A percentile compares a stretch with the other conserved stretches of the same genome.
phyloP scores from a whole-genome alignment of 2,329 filamentous ascomycete species.

The Aspergillus sergii region DNA sequence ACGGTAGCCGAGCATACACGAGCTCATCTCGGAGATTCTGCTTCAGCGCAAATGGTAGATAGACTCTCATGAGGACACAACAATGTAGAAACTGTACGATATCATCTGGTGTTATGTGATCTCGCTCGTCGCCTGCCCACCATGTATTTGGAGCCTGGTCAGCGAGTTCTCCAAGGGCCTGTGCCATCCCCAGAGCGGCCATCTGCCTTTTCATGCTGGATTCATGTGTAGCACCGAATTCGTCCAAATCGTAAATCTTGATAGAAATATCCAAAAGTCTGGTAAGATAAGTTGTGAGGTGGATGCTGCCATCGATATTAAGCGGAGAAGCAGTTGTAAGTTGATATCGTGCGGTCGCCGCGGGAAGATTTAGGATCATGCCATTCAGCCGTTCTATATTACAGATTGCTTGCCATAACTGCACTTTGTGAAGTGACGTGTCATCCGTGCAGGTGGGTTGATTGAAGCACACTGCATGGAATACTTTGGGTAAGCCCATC shows the following conservation, averaged over 20 bases:
- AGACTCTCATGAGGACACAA: constrained; percentile 17
- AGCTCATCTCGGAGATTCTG: constrained; percentile 15
- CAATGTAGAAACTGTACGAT: constrained; percentile 21
- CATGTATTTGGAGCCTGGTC: constrained; percentile 15
- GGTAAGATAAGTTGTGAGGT: constrained; percentile 12
- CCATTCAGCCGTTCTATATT: constrained; percentile 33
- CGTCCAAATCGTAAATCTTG: constrained; percentile 17
- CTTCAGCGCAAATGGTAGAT: constrained; percentile 18
- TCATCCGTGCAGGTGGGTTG: constrained; percentile 7
- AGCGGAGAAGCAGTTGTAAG: neutral
- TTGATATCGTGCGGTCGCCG: constrained; percentile 31
- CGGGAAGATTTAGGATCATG: constrained; percentile 40
- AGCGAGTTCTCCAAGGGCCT: constrained; percentile 14
- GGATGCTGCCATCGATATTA: constrained; percentile 14
- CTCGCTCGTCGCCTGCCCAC: constrained; percentile 11
- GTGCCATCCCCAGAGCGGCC: constrained; percentile 13
- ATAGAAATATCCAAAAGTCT: constrained; percentile 14
- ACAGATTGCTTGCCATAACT: constrained; percentile 38
- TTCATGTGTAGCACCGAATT: constrained; percentile 10
- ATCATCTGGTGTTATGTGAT: constrained; percentile 12
- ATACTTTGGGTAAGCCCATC: constrained; percentile 36
- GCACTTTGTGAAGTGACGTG: constrained; percentile 21
- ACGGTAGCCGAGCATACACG: constrained; percentile 19
- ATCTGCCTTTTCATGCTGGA: constrained; percentile 10
- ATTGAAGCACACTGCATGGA: constrained; percentile 5